Percentiles rank a stretch among this genome's conserved stretches.
Conservation (phyloP, 2,329 filamentous ascomycete species). For the Botrytis tulipae region DNA sequence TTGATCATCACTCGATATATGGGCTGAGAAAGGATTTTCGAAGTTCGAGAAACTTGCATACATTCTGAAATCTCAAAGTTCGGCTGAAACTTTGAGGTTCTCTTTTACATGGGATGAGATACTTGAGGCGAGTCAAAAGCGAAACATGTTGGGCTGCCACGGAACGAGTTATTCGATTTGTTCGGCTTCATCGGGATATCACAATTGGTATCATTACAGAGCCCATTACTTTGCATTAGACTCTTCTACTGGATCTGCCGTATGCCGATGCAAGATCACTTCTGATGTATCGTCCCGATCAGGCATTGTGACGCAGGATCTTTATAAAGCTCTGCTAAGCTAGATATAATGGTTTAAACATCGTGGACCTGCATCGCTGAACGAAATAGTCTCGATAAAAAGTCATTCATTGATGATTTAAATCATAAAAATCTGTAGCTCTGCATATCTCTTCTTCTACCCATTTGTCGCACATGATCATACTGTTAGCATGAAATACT, state of each 20-base stretch:
- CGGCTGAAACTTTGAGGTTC: background rate
- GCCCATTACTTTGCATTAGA: background rate
- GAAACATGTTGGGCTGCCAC: background rate
- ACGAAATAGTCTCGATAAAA: background rate
- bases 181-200: background rate
- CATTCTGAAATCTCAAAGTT: background rate
- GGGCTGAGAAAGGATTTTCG: background rate
- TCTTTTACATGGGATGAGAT: background rate
- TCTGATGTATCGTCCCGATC: background rate
- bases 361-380: background rate
- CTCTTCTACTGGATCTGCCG: background rate
- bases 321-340: background rate
- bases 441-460: background rate
- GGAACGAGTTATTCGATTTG: accelerated
- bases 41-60: background rate
- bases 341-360: accelerated
- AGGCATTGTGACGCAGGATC: background rate
- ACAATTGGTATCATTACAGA: background rate
- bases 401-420: accelerated
- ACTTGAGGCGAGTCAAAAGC: background rate
- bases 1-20: background rate
- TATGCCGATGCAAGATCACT: background rate
- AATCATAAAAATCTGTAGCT: background rate
- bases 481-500: background rate
- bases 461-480: too few species aligned